Evolutionary conservation across 768 basidiomycete genomes (phyloP).

Genomic region (Boletus barrowsii): DNA sequence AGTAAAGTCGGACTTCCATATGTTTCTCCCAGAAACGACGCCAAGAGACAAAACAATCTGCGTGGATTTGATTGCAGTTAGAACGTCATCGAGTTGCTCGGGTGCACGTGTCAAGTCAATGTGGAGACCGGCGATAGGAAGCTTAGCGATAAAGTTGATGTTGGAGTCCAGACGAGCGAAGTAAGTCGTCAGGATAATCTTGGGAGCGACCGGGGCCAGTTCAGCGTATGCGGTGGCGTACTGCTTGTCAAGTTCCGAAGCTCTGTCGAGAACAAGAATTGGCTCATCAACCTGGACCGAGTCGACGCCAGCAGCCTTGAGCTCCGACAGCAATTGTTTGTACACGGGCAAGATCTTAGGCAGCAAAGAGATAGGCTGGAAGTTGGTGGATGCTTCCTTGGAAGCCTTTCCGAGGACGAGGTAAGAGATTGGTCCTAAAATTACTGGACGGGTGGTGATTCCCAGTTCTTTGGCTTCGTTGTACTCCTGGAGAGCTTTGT

Average conservation of each 20-base stretch:
- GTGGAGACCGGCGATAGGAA: slow-evolving; percentile 92
- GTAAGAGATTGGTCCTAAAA: slow-evolving; percentile 95
- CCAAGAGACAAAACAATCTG: slow-evolving; percentile 85
- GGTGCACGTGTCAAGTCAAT: slow-evolving; percentile 96
- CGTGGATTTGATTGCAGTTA: slow-evolving; percentile 82
- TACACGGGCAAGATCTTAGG: slow-evolving; percentile 89
- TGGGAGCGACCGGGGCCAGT: slow-evolving; percentile 78
- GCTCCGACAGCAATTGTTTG: slow-evolving; percentile 81
- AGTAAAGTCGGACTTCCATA: slow-evolving; percentile 97
- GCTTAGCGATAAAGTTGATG: slow-evolving; percentile 82
- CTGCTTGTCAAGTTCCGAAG: slow-evolving; percentile 71
- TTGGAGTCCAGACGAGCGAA: slow-evolving; percentile 96
- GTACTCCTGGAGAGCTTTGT: slow-evolving; percentile 93
- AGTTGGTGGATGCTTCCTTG: slow-evolving; percentile 78
- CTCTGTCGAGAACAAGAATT: slow-evolving; percentile 87
- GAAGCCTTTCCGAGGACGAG: slow-evolving; percentile 88
- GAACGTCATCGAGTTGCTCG: slow-evolving; percentile 76
- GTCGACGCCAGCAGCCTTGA: slow-evolving; percentile 90
- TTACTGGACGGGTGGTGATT: slow-evolving; percentile 87
- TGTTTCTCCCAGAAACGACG: slow-evolving; percentile 96
- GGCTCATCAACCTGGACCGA: slow-evolving; percentile 98
- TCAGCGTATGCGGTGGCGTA: slow-evolving; percentile 79
- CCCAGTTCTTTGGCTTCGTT: slow-evolving; percentile 92
- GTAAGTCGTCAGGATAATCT: slow-evolving; percentile 94
- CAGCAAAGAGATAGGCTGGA: slow-evolving; percentile 90